Conservation (phyloP, 2,329 filamentous ascomycete genomes). For the Alternaria arborescens region DNA sequence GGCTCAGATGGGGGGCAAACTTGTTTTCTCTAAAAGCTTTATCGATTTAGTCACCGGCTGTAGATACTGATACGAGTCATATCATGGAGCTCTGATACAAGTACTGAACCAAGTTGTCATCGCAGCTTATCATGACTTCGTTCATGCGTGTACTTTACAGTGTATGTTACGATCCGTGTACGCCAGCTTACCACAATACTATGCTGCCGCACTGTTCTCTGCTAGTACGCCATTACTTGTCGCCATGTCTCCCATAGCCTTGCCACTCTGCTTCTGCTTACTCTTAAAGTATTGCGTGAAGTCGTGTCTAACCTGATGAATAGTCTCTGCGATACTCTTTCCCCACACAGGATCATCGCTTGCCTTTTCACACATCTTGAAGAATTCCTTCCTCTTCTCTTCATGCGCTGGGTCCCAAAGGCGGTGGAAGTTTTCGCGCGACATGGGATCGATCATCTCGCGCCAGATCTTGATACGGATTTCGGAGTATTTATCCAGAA, state of each 20-base stretch:
- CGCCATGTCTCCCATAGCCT: conserved; percentile 9
- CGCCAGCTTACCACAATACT: background rate
- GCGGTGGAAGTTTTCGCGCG: conserved; percentile 53
- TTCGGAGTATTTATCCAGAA: conserved; percentile 48
- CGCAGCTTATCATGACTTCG: background rate
- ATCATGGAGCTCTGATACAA: background rate
- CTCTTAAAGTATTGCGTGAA: conserved; percentile 50
- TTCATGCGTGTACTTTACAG: background rate
- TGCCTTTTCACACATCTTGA: conserved; percentile 43
- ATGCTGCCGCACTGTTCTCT: conserved; percentile 18
- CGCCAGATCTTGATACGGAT: conserved; percentile 45
- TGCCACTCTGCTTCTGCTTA: conserved; percentile 21
- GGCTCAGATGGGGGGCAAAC: too few species aligned
- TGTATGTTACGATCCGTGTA: background rate
- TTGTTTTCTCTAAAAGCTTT: too few species aligned
- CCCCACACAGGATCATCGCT: conserved; percentile 41
- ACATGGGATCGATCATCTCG: conserved; percentile 49
- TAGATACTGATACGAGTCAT: background rate
- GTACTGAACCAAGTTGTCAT: background rate
- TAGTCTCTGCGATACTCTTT: conserved; percentile 35
- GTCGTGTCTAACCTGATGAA: conserved; percentile 44
- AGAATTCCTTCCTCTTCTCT: conserved; percentile 45
- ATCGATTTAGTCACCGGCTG: background rate
- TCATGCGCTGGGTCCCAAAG: conserved; percentile 42
- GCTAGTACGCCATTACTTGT: conserved; percentile 9